Base-by-base conservation (phyloP, 768 basidiomycete species). In the Leccinum subtestaceum region DNA sequence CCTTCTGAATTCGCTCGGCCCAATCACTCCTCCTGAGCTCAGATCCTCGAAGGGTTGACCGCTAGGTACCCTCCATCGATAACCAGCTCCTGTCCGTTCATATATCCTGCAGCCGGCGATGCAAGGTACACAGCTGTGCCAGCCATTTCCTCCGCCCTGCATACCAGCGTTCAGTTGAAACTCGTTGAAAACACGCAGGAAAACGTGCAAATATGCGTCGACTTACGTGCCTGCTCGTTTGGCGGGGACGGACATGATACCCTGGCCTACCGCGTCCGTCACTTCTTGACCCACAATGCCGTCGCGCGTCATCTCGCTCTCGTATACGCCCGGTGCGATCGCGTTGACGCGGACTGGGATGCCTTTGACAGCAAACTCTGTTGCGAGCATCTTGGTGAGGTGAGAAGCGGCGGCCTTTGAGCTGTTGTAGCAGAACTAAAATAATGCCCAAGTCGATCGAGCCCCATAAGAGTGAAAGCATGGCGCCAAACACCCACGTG, bases 341-440 rank as follows among this genome's bases (percentile, higher is more conserved):
- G 87, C 82, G 67, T 88, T 86, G 4, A 91, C 83, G 57, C 89
- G 88, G 29, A 92, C 83, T 9, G 83, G 81, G 10, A 88, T 79
- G 25, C 78, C 78, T 67, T 87, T 86, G 56, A 91, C 74, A 4
- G 85, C 86, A 54, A 91, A 78, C 65, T 92, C 91, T 1, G 90
- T 90, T 2, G 90, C 76, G 52, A 93, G 72, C 82, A 91, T 81
- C 72, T 78, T 86, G 10, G 89, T 89, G n/a, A 93, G 74, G 62
- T 91, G 89, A 12, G 86, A 80, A 5, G 84, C 85, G 3, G 89
- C 91, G 0, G 88, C 89, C 70, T 93, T 93, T 7, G 87, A 77
- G 64, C 87, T 88, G 71, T 93, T 93, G 71, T 93, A 93, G 29
- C 81, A 83, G 68, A 92, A 92, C 91, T 93, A 65, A 23, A 53